These are phyloP conservation scores for Botrytis tulipae DNA, from an alignment of 2,329 filamentous ascomycete genomes.

Conservation along the genomic window DNA sequence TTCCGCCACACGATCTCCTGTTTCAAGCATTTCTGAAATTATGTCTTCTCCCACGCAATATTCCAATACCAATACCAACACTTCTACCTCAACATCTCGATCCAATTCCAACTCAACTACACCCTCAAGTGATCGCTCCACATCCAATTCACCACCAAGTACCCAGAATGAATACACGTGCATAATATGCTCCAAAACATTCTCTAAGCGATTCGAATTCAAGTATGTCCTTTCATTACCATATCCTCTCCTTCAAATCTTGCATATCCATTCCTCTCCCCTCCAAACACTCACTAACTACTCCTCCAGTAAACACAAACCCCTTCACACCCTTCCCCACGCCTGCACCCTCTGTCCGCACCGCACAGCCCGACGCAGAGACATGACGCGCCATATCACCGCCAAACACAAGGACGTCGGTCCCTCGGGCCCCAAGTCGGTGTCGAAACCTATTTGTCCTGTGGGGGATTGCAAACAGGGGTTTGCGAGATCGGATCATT, in stretches of 20 bases:
- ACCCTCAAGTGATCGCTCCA: background rate
- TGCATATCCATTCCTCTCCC: background rate
- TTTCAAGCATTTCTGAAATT: background rate
- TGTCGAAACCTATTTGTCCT: background rate
- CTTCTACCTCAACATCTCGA: background rate
- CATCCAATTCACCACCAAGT: background rate
- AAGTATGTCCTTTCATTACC: background rate
- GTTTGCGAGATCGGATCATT: conserved; percentile 14
- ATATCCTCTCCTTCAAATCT: background rate
- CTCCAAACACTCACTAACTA: background rate
- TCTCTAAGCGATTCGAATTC: conserved; percentile 11
- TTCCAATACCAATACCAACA: background rate
- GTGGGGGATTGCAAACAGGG: background rate
- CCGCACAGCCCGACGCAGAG: conserved; percentile 13
- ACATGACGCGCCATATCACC: conserved; percentile 9
- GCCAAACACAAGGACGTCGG: conserved; percentile 6
- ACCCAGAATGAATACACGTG: conserved; percentile 9
- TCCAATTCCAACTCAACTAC: background rate
- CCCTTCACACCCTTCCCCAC: conserved; percentile 3
- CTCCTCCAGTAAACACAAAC: background rate
- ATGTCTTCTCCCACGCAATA: background rate
- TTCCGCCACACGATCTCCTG: background rate
- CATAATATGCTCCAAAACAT: conserved; percentile 6
- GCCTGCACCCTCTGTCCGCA: conserved; percentile 6
- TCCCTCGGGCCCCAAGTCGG: background rate